Conservation (phyloP, 108 stramenopile species). For the Nitzschia putrida region DNA sequence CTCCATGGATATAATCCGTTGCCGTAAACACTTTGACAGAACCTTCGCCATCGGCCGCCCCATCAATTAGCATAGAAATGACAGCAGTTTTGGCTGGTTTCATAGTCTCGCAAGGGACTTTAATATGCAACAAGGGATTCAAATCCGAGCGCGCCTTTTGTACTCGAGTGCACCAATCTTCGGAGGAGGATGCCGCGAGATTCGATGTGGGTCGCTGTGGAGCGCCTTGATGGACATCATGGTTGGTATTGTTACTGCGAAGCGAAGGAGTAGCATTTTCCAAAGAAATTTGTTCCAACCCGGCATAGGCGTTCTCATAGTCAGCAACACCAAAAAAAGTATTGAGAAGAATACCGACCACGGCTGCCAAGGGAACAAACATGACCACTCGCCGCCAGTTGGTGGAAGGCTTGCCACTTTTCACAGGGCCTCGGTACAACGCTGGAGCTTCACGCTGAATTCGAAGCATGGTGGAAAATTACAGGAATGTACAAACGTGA, state of each 20-base stretch:
- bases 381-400: conserved; percentile 11
- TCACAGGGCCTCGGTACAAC: not conserved
- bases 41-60: conserved; percentile 31
- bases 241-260: not conserved
- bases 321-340: conserved; percentile 11
- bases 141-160: conserved; percentile 22
- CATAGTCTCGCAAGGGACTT: conserved; percentile 37
- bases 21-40: conserved; percentile 28
- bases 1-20: conserved; percentile 38
- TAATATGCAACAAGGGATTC: conserved; percentile 12
- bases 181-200: not conserved
- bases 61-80: conserved; percentile 36
- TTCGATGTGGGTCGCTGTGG: not conserved
- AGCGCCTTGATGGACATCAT: too few species aligned
- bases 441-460: conserved; percentile 1
- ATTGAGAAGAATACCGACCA: conserved; percentile 7
- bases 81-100: conserved; percentile 42
- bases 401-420: not conserved
- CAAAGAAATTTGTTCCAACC: not conserved
- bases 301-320: conserved; percentile 11
- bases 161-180: conserved; percentile 33
- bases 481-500: too few species aligned
- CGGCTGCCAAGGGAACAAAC: conserved; percentile 8
- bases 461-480: not conserved
- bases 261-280: not conserved